Conservation (phyloP, 2,329 filamentous ascomycete genomes). For the Gliomastix tumulicola region DNA sequence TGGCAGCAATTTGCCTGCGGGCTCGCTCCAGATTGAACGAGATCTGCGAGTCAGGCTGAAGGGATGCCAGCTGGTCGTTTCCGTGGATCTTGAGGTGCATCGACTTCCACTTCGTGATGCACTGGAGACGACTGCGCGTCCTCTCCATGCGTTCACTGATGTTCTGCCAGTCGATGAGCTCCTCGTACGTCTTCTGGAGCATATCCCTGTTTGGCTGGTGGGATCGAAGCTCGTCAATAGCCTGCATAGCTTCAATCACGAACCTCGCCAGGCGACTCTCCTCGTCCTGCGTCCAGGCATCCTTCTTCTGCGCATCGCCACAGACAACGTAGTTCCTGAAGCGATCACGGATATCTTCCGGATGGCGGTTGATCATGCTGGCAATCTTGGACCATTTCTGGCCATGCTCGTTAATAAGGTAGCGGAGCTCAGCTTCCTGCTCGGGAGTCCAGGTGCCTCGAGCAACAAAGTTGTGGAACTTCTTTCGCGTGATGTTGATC, state of each 20-base stretch:
- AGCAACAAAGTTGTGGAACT: constrained; percentile 58
- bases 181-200: constrained; percentile 35
- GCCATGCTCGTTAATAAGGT: constrained; percentile 24
- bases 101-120: constrained; percentile 58
- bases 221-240: constrained; percentile 32
- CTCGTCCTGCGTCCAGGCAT: constrained; percentile 55
- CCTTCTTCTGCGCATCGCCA: constrained; percentile 41
- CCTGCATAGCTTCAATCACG: constrained; percentile 44
- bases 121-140: constrained; percentile 60
- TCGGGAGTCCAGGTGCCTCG: constrained; percentile 35
- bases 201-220: constrained; percentile 21
- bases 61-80: constrained; percentile 22
- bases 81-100: constrained; percentile 26
- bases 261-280: constrained; percentile 43
- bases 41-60: constrained; percentile 21
- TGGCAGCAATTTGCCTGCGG: constrained; percentile 29
- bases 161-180: constrained; percentile 56
- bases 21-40: constrained; percentile 36
- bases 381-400: constrained; percentile 58
- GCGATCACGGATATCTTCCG: constrained; percentile 61
- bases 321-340: constrained; percentile 62
- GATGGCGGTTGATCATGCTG: constrained; percentile 53
- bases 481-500: constrained; percentile 50
- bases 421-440: constrained; percentile 25
- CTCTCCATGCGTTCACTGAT: constrained; percentile 57